Base-by-base conservation (phyloP, 805 yeast species). In the Ogataea ramenticola region DNA sequence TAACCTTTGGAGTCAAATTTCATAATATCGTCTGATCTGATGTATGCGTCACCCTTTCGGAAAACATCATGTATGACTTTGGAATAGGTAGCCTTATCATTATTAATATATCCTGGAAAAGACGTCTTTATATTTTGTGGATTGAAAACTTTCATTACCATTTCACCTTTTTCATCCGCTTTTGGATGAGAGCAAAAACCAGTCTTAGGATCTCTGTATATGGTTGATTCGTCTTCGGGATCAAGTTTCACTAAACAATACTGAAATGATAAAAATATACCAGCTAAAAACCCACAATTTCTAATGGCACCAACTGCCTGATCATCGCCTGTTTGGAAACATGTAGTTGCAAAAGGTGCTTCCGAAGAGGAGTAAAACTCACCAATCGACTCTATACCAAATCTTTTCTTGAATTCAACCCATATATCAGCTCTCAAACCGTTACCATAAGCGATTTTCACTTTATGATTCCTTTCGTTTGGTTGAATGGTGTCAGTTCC, bases 291-390 rank as follows among this genome's bases (percentile, higher is more conserved):
- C 88, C 97, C 52, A 81, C 74, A 34, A 57, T 79, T 82, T 53
- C 95, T 77, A 57, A 95, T 83, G 0, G 96, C 93, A 12, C 97
- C 97, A 40, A 88, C 71, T 11, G 27, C 26, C 11, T 21, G 16
- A n/a, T 30, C 16, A 37, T 41, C 53, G n/a, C 40, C 37, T 9
- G 2, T 24, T 64, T 87, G 95, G 52, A 73, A 71, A 54, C 75
- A 78, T 2, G 89, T 85, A 22, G 86, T 73, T 1, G 89, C 93
- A 47, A 83, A 72, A 11, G 96, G 96, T 2, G 88, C 79, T 59
- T 87, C 96, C 0, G 96, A 87, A 1, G 95, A 82, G 1, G 91
- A 95, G 61, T 87, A 87, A 56, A 87, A 87, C 58, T 87, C 96
- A 22, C 90, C 91, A 45, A 87, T 71, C 6, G 72, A 79, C 30